These are phyloP conservation scores for Trichoderma sp. DNA, from an alignment of 2,329 filamentous ascomycete genomes.

Conservation along the genomic window DNA sequence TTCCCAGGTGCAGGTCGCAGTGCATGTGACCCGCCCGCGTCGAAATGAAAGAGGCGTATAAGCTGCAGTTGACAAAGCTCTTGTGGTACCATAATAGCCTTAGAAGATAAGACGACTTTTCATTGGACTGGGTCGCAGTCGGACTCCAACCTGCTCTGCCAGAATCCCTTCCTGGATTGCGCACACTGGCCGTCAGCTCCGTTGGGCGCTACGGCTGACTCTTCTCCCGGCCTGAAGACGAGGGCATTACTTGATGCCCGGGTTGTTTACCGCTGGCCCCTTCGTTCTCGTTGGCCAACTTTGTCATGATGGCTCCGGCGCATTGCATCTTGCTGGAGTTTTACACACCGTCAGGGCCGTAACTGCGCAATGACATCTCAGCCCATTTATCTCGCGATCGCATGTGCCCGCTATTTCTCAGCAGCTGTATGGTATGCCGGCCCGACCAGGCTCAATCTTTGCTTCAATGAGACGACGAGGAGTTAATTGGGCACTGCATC, in stretches of 20 bases:
- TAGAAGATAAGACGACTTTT: not conserved
- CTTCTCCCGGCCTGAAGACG: not conserved
- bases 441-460: conserved; percentile 23
- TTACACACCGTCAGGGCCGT: not conserved
- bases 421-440: conserved; percentile 16
- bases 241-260: not conserved
- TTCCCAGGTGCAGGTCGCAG: not conserved
- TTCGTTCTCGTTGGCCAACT: not conserved
- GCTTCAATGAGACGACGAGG: conserved; percentile 6
- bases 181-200: not conserved
- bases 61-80: conserved; percentile 12
- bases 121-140: conserved; percentile 4
- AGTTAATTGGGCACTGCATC: conserved; percentile 19
- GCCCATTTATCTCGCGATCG: not conserved
- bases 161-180: not conserved
- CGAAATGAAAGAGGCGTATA: conserved; percentile 6
- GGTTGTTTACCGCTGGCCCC: not conserved
- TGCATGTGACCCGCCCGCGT: conserved; percentile 13
- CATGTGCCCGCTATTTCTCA: not conserved
- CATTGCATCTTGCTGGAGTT: conserved; percentile 1
- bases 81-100: conserved; percentile 16
- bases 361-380: not conserved
- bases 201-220: conserved; percentile 6
- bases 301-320: not conserved
- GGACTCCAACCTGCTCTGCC: conserved; percentile 9